phyloP scores from a whole-genome alignment of 768 basidiomycete genomes.

The Macrolepiota fuliginosa region DNA sequence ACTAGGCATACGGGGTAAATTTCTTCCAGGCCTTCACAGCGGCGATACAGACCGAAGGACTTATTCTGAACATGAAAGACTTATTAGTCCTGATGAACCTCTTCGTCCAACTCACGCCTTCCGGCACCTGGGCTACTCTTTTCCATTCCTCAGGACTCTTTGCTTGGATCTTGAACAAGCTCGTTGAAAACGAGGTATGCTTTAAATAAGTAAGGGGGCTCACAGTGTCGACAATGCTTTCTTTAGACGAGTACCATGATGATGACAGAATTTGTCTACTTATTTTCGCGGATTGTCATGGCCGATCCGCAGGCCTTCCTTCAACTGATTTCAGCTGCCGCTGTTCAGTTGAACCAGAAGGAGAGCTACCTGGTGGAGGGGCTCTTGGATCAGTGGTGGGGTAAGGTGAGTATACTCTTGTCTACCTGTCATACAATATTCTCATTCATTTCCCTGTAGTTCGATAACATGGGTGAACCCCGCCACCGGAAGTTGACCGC shows the following conservation, averaged over 20 bases:
- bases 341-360: slow-evolving; percentile 39
- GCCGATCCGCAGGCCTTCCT: slow-evolving; percentile 66
- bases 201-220: too few species aligned
- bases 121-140: slow-evolving; percentile 66
- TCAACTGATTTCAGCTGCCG: slow-evolving; percentile 65
- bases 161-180: slow-evolving; percentile 50
- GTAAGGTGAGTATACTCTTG: slow-evolving; percentile 49
- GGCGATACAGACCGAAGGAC: slow-evolving; percentile 49
- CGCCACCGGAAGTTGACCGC: slow-evolving; percentile 81
- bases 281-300: slow-evolving; percentile 73
- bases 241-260: slow-evolving; percentile 36
- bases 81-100: slow-evolving; percentile 59
- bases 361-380: slow-evolving; percentile 61
- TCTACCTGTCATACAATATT: not conserved
- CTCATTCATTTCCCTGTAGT: slow-evolving; percentile 40
- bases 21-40: slow-evolving; percentile 55
- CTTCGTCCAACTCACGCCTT: slow-evolving; percentile 61
- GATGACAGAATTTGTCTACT: slow-evolving; percentile 67
- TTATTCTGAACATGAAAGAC: slow-evolving; percentile 56
- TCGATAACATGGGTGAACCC: slow-evolving; percentile 89
- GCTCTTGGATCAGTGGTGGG: slow-evolving; percentile 81
- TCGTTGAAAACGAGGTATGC: slow-evolving; percentile 66
- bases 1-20: slow-evolving; percentile 51
- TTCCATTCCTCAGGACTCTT: slow-evolving; percentile 78
- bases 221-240: slow-evolving; percentile 6